Conservation (phyloP, 2,329 filamentous ascomycete genomes). For the Colletotrichum navitas region DNA sequence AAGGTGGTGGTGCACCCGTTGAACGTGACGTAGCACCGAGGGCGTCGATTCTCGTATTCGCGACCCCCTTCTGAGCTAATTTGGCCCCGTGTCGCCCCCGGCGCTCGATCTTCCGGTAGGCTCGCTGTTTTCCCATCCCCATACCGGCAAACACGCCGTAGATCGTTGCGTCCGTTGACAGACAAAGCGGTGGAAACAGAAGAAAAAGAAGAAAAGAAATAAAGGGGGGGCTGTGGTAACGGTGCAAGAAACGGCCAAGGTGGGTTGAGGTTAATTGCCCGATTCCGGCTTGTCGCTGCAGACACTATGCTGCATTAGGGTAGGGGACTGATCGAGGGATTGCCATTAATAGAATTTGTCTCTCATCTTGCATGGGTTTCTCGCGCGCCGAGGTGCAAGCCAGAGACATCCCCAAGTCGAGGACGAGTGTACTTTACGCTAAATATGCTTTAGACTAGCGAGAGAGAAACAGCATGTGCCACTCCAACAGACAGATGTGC, state of each 20-base stretch:
- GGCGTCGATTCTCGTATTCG: constrained; percentile 36
- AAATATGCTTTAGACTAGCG: not conserved
- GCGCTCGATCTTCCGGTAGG: not conserved
- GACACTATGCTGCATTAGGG: constrained; percentile 20
- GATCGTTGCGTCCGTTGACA: constrained; percentile 28
- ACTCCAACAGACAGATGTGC: not conserved
- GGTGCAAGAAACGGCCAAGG: not conserved
- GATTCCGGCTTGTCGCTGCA: constrained; percentile 32
- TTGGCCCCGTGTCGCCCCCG: not conserved
- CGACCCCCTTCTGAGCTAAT: not conserved
- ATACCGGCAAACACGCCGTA: constrained; percentile 12
- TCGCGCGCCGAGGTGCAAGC: not conserved
- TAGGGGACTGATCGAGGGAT: not conserved
- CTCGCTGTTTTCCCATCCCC: not conserved
- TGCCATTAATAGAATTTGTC: constrained; percentile 37
- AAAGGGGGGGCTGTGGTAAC: constrained; percentile 17
- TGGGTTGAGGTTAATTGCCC: constrained; percentile 15
- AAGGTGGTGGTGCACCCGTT: not conserved
- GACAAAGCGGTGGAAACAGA: constrained; percentile 30
- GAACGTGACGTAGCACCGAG: constrained; percentile 40
- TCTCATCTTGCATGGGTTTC: not conserved
- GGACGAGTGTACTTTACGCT: not conserved
- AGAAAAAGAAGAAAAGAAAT: not conserved
- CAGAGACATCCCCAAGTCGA: not conserved
- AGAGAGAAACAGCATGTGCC: not conserved